Conservation (phyloP, 2,329 filamentous ascomycete species). For the Colletotrichum kahawae region DNA sequence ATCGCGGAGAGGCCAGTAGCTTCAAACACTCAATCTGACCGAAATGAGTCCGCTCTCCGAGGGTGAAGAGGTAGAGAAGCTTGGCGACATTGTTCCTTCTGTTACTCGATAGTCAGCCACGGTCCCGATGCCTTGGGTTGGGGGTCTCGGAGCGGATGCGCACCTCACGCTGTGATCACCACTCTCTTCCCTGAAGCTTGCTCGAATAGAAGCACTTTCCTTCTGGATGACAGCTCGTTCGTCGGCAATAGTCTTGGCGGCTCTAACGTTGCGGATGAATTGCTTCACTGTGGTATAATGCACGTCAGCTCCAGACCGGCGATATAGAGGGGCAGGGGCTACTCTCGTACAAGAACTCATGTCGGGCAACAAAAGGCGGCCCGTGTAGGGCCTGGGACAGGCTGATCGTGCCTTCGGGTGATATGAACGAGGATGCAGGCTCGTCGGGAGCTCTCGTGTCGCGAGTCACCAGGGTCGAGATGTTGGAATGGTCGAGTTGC, state of each 20-base stretch:
- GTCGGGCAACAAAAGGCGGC: conserved; percentile 26
- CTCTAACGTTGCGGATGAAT: conserved; percentile 98
- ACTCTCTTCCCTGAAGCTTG: conserved; percentile 97
- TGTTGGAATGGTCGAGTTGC: background rate
- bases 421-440: background rate
- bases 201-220: conserved; percentile 95
- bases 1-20: conserved; percentile 92
- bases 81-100: conserved; percentile 99
- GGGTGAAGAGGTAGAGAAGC: conserved; percentile 95
- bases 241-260: conserved; percentile 98
- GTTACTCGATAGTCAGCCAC: conserved; percentile 20
- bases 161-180: conserved; percentile 90
- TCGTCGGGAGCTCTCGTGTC: conserved; percentile 6
- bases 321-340: background rate
- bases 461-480: background rate
- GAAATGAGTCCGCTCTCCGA: conserved; percentile 97
- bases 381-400: conserved; percentile 20
- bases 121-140: background rate
- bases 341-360: conserved; percentile 44
- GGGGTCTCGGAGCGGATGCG: conserved; percentile 33
- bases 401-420: background rate
- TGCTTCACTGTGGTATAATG: conserved; percentile 78
- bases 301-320: conserved; percentile 1
- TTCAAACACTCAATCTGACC: conserved; percentile 99
- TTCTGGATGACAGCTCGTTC: conserved; percentile 98